Evolutionary conservation across 2,329 filamentous ascomycete species (phyloP).

Genomic region (Botryosphaeria agaves): DNA sequence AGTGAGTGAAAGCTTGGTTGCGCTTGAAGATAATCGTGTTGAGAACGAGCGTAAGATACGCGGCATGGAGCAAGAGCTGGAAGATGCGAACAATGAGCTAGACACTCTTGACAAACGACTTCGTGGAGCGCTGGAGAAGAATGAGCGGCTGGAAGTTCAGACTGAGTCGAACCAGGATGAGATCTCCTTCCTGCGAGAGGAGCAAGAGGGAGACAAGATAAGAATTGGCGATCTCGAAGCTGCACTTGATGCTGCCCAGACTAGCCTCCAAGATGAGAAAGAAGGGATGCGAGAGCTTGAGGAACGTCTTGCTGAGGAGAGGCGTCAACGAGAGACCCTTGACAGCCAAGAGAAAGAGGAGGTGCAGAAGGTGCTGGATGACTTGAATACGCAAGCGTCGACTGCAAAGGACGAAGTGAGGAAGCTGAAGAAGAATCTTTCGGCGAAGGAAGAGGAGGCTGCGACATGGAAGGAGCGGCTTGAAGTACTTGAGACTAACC

Average conservation of each 20-base stretch:
- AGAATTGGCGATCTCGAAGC: slow-evolving; percentile 89
- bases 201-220: slow-evolving; percentile 96
- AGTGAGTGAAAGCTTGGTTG: slow-evolving; percentile 70
- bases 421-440: slow-evolving; percentile 57
- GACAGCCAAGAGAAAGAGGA: slow-evolving; percentile 86
- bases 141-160: slow-evolving; percentile 73
- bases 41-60: slow-evolving; percentile 63
- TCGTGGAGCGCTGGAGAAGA: slow-evolving; percentile 71
- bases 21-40: slow-evolving; percentile 78
- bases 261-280: slow-evolving; percentile 66
- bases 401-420: slow-evolving; percentile 73
- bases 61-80: slow-evolving; percentile 65
- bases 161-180: slow-evolving; percentile 85
- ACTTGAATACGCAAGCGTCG: slow-evolving; percentile 72
- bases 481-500: slow-evolving; percentile 74
- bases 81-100: slow-evolving; percentile 71
- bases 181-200: slow-evolving; percentile 86
- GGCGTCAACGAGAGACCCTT: slow-evolving; percentile 72
- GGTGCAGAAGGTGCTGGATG: slow-evolving; percentile 81
- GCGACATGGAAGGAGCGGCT: slow-evolving; percentile 82
- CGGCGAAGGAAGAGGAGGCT: slow-evolving; percentile 72
- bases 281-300: slow-evolving; percentile 40
- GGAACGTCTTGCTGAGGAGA: slow-evolving; percentile 58
- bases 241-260: slow-evolving; percentile 60
- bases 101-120: slow-evolving; percentile 73